These are phyloP conservation scores for Eucalyptus pauciflora DNA, from an alignment of 345 rosid species.

Conservation along the genomic window DNA sequence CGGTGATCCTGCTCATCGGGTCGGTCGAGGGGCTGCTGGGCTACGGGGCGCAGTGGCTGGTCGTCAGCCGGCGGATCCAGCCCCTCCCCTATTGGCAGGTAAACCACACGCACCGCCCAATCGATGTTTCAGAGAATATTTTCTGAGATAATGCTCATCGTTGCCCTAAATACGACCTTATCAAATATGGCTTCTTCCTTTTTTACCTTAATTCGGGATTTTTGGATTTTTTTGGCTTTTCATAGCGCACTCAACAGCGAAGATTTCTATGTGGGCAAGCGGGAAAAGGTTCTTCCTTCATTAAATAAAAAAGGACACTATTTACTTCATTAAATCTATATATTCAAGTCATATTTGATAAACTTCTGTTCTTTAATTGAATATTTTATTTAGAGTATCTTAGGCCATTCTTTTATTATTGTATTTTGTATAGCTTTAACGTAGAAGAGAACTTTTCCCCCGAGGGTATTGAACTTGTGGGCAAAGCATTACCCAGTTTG, in stretches of 20 bases:
- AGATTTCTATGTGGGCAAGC: not conserved
- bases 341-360: not conserved
- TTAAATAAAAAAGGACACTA: not conserved
- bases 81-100: slow-evolving; percentile 91
- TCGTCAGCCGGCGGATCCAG: slow-evolving; percentile 49
- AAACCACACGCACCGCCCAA: not conserved
- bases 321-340: not conserved
- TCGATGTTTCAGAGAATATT: not conserved
- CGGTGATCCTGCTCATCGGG: slow-evolving; percentile 65
- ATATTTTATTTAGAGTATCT: not conserved
- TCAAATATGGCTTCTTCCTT: not conserved
- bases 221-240: not conserved
- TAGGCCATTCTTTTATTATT: not conserved
- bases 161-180: not conserved
- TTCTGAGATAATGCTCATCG: not conserved
- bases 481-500: not conserved
- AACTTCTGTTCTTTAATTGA: not conserved
- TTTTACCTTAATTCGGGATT: not conserved
- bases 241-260: not conserved
- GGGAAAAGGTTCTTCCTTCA: not conserved
- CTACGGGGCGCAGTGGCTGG: slow-evolving; percentile 90
- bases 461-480: not conserved
- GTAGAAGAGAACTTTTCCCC: not conserved
- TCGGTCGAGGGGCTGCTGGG: slow-evolving; percentile 74
- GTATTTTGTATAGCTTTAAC: not conserved